Conservation (phyloP, 1,284 basidiomycete species). For the Trichosporon sp. region DNA sequence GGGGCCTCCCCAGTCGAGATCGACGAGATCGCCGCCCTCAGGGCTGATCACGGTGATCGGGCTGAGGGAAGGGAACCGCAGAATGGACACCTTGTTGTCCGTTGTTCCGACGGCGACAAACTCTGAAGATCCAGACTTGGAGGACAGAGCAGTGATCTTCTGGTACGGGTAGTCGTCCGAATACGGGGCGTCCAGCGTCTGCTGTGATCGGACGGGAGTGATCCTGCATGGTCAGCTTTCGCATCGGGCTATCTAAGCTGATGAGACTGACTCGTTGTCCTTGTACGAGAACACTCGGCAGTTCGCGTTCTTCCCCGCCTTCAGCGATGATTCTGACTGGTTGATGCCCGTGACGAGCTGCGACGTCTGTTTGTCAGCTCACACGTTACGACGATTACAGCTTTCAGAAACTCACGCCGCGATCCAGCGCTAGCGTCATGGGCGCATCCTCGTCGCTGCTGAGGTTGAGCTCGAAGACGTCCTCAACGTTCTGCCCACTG, state of each 20-base stretch:
- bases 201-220: conserved; percentile 65
- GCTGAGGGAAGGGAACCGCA: conserved; percentile 70
- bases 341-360: conserved; percentile 81
- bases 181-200: conserved; percentile 66
- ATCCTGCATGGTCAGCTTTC: conserved; percentile 20
- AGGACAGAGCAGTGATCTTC: conserved; percentile 52
- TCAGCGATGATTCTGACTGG: conserved; percentile 66
- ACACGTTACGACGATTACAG: not conserved
- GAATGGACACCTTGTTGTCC: conserved; percentile 62
- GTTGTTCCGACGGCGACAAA: conserved; percentile 54
- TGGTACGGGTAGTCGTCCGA: conserved; percentile 82
- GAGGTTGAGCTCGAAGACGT: conserved; percentile 71
- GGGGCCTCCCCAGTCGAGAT: conserved; percentile 52
- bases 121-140: conserved; percentile 27
- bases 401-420: conserved; percentile 59
- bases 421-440: conserved; percentile 82
- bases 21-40: conserved; percentile 48
- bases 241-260: not conserved
- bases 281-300: conserved; percentile 71
- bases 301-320: conserved; percentile 74
- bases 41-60: conserved; percentile 57
- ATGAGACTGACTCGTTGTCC: conserved; percentile 61
- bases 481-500: conserved; percentile 63
- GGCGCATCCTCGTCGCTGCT: conserved; percentile 83
- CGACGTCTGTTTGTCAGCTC: conserved; percentile 54